Base-by-base conservation (phyloP, 2,329 filamentous ascomycete species). In the Clonostachys chloroleuca region DNA sequence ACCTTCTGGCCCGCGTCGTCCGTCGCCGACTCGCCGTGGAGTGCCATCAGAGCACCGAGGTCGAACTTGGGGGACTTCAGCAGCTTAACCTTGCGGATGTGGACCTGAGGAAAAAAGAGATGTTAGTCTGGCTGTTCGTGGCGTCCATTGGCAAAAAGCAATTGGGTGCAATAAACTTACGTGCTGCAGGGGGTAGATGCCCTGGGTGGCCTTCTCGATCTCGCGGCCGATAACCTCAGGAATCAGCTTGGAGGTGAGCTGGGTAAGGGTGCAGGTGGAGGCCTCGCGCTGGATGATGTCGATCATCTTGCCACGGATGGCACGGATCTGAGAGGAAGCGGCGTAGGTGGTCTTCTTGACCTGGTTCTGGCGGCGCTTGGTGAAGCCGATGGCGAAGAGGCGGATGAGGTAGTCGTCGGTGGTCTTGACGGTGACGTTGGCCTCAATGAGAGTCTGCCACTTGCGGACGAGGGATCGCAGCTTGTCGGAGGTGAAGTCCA, bases 301-400 rank as follows among this genome's bases (percentile, higher is more conserved):
- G 57, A 84, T 88, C 94, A 99, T 99, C 90, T 99, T 97, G 84
- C 92, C 94, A 76, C 94, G 89, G 75, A 99, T 99, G 62, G 88
- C 86, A 60, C 92, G 88, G 75, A 97, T 97, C 80, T 99, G 94
- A 57, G 94, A 97, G 57, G 90, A 91, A 58, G 87, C 87, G 62
- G 94, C 94, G 71, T 99, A 99, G 71, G 94, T 99, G 66, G 94
- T 99, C 89, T 97, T 99, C 89, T 96, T 96, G 83, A 99, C 92
- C 84, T 99, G 94, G 83, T 97, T 99, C 64, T 90, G 91, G 69
- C 94, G 87, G 75, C 91, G 84, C 88, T 97, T 97, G 77, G 94
- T 99, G 84, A 99, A 99, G 64, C 89, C 94, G 63, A 99, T 99
- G 73, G 90, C 90, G 81, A 99, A 99, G 63, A 99, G 86, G 67